Percentiles rank a stretch among this genome's conserved stretches.
Evolutionary conservation across 768 basidiomycete genomes (phyloP).

Genomic region (Pulveroboletus sp.): DNA sequence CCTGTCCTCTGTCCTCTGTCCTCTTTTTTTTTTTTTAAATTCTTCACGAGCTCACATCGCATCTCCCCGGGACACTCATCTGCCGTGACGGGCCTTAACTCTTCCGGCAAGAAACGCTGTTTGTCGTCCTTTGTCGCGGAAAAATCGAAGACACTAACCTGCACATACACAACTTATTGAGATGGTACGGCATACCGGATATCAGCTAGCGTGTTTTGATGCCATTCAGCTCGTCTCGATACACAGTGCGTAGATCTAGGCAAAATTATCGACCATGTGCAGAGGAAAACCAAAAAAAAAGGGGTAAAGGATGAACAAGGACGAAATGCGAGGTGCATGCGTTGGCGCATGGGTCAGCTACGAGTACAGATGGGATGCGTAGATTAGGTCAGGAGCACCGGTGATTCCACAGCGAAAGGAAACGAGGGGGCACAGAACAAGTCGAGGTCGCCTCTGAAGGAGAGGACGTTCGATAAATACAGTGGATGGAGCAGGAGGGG

Average conservation of each 20-base stretch:
- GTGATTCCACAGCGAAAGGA: conserved; percentile 2
- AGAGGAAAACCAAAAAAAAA: not conserved
- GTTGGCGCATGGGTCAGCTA: conserved; percentile 12
- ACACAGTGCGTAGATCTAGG: conserved; percentile 22
- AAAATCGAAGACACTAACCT: not conserved
- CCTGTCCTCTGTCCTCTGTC: too few relatives aligned
- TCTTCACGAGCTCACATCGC: conserved; percentile 5
- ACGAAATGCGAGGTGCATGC: conserved; percentile 5
- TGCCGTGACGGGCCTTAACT: not conserved
- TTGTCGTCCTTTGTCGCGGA: not conserved
- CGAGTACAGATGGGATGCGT: conserved; percentile 21
- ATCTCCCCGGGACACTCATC: not conserved
- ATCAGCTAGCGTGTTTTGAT: conserved; percentile 2
- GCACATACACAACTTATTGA: not conserved
- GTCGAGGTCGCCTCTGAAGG: conserved; percentile 7
- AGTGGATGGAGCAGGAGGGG: not conserved
- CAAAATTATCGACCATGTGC: conserved; percentile 8
- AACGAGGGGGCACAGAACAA: not conserved
- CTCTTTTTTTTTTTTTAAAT: not conserved
- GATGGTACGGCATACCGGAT: not conserved
- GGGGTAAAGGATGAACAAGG: not conserved
- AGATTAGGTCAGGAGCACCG: conserved; percentile 2
- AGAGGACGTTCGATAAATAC: conserved; percentile 14
- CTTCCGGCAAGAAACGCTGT: not conserved
- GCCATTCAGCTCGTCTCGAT: conserved; percentile 4